These are phyloP conservation scores for Fusarium sulawesiense DNA, from an alignment of 2,329 filamentous ascomycete genomes.

Conservation along the genomic window DNA sequence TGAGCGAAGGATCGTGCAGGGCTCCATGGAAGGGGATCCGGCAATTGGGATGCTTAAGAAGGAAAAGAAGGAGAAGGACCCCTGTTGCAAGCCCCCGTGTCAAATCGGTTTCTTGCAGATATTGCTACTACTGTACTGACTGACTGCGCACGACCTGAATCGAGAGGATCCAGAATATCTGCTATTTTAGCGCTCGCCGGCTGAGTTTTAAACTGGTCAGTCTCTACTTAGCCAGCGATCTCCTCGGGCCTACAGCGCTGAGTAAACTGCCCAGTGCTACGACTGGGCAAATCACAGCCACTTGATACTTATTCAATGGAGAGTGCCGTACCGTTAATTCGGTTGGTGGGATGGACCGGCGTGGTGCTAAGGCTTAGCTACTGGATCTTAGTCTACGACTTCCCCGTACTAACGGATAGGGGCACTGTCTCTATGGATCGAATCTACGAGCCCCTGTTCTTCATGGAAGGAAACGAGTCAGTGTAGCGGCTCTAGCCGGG, in stretches of 20 bases:
- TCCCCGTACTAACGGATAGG: neutral
- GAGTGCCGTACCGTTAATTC: neutral
- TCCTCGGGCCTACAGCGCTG: neutral
- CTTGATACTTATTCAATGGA: neutral
- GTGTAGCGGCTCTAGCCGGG: neutral
- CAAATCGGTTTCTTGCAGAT: neutral
- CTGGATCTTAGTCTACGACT: neutral
- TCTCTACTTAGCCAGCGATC: neutral
- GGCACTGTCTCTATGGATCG: neutral
- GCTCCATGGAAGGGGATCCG: neutral
- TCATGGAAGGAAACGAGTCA: neutral
- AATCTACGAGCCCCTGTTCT: neutral
- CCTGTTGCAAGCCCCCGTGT: neutral
- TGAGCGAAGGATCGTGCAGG: neutral
- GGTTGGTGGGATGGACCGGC: neutral
- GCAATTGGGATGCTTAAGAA: conserved; percentile 1
- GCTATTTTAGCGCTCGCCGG: neutral
- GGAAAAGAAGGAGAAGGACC: neutral
- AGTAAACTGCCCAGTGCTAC: neutral
- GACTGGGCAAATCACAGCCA: neutral
- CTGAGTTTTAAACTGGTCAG: neutral
- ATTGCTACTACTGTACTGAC: neutral
- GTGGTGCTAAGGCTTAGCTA: neutral
- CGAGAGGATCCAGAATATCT: neutral
- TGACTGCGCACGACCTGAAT: neutral